Base-by-base conservation (phyloP, 2,329 filamentous ascomycete genomes). In the Aspergillus uvarum region DNA sequence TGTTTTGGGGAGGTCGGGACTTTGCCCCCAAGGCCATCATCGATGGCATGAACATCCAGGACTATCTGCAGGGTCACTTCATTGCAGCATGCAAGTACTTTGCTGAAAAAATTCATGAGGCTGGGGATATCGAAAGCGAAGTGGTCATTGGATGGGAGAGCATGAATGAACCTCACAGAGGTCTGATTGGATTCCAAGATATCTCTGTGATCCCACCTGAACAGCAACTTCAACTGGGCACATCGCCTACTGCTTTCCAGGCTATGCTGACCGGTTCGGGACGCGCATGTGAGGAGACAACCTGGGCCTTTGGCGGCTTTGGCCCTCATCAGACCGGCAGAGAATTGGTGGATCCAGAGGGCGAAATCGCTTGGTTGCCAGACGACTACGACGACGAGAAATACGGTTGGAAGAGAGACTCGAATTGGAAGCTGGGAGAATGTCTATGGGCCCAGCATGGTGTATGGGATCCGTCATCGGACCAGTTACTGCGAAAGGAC, bases 401-500 rank as follows among this genome's bases (percentile, higher is more conserved):
- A 64, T 99, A 99, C 74, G 91, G 91, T 38, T 99, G 91, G 87
- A 92, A 90, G 72, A 86, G 95, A 65, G 91, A 96, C 70, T 84
- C 90, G 0, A 88, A 83, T 7, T 99, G 95, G 95, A 93, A 89
- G 74, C 79, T 99, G 19, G 95, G 95, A n/a, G 87, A 96, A 75
- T 98, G 95, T 70, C 75, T 99, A 47, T 99, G 95, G 95, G 94
- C 95, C 3, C 94, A 97, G 71, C 93, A 99, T 74, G 94, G 93
- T 1, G 87, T 99, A 5, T 99, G 95, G 95, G 92, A 99, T 71
- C 88, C 90, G 5, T 79, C 81, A 4, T 89, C 85, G 2, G 92
- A 97, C 72, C 86, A 84, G 0, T 79, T 99, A 5, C 76, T 96
- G 59, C 86, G 85, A 66, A 96, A 93, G 68, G 87, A 96, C 73